Evolutionary conservation across 2,329 filamentous ascomycete genomes (phyloP).

Genomic region (Colletotrichum lupini): DNA sequence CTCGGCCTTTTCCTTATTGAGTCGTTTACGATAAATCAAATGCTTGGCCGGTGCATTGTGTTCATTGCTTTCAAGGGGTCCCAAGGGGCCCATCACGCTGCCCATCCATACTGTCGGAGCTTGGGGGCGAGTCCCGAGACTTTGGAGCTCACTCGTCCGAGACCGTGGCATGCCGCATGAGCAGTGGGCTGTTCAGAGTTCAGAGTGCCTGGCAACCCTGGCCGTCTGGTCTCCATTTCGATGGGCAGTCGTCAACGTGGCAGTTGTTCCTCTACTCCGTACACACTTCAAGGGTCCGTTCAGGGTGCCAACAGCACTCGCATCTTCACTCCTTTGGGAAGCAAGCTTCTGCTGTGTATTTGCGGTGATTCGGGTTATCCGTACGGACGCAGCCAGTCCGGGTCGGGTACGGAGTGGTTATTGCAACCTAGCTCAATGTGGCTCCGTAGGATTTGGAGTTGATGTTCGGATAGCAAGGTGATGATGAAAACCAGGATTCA

Average conservation of each 20-base stretch:
- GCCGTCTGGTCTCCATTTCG: slow-evolving; percentile 14
- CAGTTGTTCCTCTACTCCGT: slow-evolving; percentile 8
- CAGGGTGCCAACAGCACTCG: not conserved
- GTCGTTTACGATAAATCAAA: slow-evolving; percentile 9
- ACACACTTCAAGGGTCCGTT: not conserved
- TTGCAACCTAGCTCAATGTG: not conserved
- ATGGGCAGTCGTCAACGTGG: slow-evolving; percentile 29
- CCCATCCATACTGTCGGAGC: slow-evolving; percentile 11
- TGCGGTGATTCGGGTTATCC: not conserved
- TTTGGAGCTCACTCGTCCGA: slow-evolving; percentile 13
- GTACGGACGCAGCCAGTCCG: not conserved
- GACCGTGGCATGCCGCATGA: slow-evolving; percentile 1
- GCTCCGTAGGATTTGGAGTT: not conserved
- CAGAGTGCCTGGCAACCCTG: slow-evolving; percentile 1
- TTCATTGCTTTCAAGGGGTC: not conserved
- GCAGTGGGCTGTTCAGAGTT: not conserved
- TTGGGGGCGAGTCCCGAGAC: slow-evolving; percentile 8
- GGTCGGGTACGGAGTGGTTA: not conserved
- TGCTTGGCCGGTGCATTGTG: not conserved
- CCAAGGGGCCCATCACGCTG: not conserved
- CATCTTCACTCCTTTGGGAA: not conserved
- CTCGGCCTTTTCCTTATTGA: slow-evolving; percentile 21
- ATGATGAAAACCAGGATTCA: not conserved
- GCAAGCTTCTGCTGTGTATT: not conserved
- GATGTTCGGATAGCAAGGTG: not conserved